These are phyloP conservation scores for Coccomyxa sp. DNA, from an alignment of 139 green algal genomes.

Conservation along the genomic window DNA sequence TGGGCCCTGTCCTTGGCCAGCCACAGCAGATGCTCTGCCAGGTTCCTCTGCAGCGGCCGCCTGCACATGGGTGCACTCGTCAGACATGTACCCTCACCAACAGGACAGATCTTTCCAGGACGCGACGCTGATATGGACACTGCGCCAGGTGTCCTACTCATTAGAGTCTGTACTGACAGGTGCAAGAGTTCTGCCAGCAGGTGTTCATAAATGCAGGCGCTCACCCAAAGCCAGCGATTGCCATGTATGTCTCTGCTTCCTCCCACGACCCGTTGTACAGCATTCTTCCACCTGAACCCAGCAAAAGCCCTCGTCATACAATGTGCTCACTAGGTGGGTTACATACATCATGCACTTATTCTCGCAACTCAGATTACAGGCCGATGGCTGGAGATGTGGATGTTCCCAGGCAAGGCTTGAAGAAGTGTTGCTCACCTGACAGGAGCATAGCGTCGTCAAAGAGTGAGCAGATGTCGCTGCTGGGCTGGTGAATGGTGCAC, in stretches of 20 bases:
- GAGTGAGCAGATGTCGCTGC: slow-evolving; percentile 54
- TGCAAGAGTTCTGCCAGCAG: neutral
- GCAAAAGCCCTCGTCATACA: too few species aligned
- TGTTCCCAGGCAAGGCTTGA: too few species aligned
- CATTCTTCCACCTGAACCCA: slow-evolving; percentile 21
- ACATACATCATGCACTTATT: too few species aligned
- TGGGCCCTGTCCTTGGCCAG: slow-evolving; percentile 6
- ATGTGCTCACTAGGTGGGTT: too few species aligned
- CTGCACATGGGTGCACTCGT: too few species aligned
- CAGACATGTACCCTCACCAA: too few species aligned
- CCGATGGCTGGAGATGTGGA: too few species aligned
- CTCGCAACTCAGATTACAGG: too few species aligned
- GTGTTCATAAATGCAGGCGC: neutral
- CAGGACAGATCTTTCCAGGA: neutral
- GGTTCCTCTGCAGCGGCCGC: neutral
- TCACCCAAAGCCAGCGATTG: slow-evolving; percentile 30
- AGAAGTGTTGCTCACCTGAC: slow-evolving; percentile 44
- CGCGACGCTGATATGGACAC: neutral
- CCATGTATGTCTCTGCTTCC: slow-evolving; percentile 48
- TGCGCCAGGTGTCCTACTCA: neutral
- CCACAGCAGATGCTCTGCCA: slow-evolving; percentile 6
- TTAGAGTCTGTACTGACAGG: neutral
- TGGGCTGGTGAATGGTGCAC: slow-evolving; percentile 74
- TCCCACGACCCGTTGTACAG: slow-evolving; percentile 61
- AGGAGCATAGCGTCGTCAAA: slow-evolving; percentile 81